phyloP scores from a whole-genome alignment of 2,329 filamentous ascomycete species.

The Fusarium luffae region DNA sequence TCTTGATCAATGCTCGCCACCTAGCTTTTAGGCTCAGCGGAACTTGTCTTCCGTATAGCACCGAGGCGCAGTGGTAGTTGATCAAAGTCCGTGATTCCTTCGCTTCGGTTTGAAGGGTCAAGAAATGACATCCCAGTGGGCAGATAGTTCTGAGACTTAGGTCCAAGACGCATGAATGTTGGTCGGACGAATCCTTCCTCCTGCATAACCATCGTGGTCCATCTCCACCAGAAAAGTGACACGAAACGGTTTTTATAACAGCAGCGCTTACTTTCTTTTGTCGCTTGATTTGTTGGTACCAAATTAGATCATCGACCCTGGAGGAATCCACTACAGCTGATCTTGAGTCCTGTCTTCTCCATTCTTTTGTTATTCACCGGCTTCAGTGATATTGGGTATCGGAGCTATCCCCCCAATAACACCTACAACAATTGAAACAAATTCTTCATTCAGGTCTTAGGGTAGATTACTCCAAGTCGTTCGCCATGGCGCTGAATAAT shows the following conservation, averaged over 20 bases:
- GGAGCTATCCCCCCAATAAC: background rate
- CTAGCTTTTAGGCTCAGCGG: background rate
- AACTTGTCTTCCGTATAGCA: background rate
- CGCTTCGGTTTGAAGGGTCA: background rate
- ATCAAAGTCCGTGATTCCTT: background rate
- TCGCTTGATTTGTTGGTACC: background rate
- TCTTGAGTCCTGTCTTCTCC: background rate
- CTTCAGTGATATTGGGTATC: background rate
- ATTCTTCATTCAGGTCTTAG: background rate
- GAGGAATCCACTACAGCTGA: background rate
- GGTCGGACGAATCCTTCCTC: background rate
- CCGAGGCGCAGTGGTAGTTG: background rate
- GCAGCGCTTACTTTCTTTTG: background rate
- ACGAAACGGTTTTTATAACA: background rate
- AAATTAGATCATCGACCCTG: background rate
- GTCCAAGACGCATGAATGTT: background rate
- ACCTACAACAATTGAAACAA: background rate
- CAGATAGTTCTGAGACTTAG: background rate
- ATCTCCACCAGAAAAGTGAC: background rate
- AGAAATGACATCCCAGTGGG: too few species aligned
- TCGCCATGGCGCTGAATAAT: slow-evolving; percentile 18
- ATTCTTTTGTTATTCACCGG: background rate
- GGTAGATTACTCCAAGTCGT: background rate
- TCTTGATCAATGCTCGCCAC: background rate
- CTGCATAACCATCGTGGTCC: background rate